Evolutionary conservation across 306 rosid genomes (phyloP).

Genomic region (Casuarina cunninghamiana): DNA sequence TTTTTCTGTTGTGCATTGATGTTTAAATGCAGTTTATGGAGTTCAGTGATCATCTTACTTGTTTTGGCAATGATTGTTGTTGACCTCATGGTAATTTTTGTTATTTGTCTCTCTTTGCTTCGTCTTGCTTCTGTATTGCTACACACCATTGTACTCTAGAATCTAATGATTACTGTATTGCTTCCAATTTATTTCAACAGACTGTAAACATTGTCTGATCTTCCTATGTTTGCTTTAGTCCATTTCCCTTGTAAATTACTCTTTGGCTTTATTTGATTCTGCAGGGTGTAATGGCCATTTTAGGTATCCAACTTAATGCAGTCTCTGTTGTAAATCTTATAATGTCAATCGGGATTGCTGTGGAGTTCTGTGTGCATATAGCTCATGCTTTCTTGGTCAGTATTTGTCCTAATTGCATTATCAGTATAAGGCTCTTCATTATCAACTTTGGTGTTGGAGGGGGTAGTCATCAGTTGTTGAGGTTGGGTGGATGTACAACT

Average conservation of each 20-base stretch:
- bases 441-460: constrained; percentile 15
- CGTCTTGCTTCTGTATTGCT: background rate
- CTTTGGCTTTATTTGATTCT: constrained; percentile 29
- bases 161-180: background rate
- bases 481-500: background rate
- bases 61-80: constrained; percentile 87
- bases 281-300: constrained; percentile 97
- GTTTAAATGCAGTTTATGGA: constrained; percentile 75
- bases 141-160: background rate
- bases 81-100: constrained; percentile 78
- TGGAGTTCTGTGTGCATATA: constrained; percentile 94
- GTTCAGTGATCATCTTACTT: constrained; percentile 75
- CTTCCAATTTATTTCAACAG: constrained; percentile 2
- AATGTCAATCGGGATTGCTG: constrained; percentile 95
- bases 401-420: constrained; percentile 23
- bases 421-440: constrained; percentile 16
- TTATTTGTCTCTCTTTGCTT: constrained; percentile 11
- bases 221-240: background rate
- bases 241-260: constrained; percentile 2
- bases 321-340: constrained; percentile 92
- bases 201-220: background rate
- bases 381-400: constrained; percentile 92
- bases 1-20: constrained; percentile 21
- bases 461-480: constrained; percentile 5
- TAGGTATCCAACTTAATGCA: constrained; percentile 89